phyloP scores from a whole-genome alignment of 2,329 filamentous ascomycete genomes.

The Xylariaceae sp. region DNA sequence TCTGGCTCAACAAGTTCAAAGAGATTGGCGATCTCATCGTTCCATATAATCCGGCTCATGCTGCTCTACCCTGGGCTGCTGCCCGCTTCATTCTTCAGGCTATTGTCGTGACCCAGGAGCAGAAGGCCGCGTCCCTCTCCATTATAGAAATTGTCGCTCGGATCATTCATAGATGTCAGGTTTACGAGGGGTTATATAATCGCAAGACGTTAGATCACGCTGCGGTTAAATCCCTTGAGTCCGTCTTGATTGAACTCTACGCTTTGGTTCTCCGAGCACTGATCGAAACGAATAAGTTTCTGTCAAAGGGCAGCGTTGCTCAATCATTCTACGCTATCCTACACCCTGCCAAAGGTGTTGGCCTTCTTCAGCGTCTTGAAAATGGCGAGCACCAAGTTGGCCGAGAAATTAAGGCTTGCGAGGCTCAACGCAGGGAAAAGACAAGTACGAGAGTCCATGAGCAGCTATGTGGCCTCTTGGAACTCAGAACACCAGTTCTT shows the following conservation, averaged over 20 bases:
- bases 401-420: conserved; percentile 4
- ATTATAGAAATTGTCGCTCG: conserved; percentile 4
- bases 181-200: conserved; percentile 13
- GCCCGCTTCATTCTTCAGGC: conserved; percentile 6
- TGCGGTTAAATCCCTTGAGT: conserved; percentile 4
- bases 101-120: not conserved
- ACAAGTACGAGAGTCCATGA: not conserved
- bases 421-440: not conserved
- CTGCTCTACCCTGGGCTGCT: conserved; percentile 1
- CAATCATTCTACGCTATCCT: not conserved
- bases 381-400: not conserved
- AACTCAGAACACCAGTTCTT: conserved; percentile 5
- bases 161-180: conserved; percentile 11
- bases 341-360: not conserved
- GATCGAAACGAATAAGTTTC: not conserved
- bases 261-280: conserved; percentile 5
- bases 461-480: conserved; percentile 4
- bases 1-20: conserved; percentile 16
- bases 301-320: not conserved
- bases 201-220: conserved; percentile 1
- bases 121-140: conserved; percentile 3
- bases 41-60: conserved; percentile 7
- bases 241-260: conserved; percentile 10
- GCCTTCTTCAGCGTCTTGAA: conserved; percentile 4
- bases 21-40: conserved; percentile 10